Evolutionary conservation across 768 basidiomycete species (phyloP).

Genomic region (Podaxis mareebaensis): DNA sequence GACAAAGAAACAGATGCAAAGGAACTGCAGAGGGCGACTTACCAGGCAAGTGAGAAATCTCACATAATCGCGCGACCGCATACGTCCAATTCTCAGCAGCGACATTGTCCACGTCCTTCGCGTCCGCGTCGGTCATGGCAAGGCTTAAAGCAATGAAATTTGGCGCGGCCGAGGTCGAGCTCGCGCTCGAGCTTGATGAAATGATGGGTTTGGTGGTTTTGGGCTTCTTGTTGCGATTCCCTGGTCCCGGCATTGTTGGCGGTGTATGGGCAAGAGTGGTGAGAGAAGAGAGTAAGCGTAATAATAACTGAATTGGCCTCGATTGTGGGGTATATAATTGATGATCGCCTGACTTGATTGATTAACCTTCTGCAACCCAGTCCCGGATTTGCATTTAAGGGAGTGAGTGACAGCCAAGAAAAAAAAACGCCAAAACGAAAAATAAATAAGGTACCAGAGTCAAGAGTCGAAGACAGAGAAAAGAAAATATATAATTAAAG

Average conservation of each 20-base stretch:
- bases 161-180: background rate
- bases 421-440: background rate
- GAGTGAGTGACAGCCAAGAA: background rate
- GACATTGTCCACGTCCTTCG: background rate
- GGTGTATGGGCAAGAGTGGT: background rate
- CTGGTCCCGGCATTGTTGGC: background rate
- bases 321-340: background rate
- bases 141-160: background rate
- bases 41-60: background rate
- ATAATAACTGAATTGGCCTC: background rate
- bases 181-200: background rate
- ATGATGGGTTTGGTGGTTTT: background rate
- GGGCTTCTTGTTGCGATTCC: background rate
- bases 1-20: background rate
- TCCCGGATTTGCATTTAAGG: background rate
- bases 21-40: background rate
- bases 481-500: background rate
- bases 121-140: background rate
- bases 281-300: background rate
- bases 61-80: background rate
- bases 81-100: background rate
- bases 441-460: conserved; percentile 2
- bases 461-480: background rate
- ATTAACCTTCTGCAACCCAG: background rate
- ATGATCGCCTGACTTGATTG: background rate